Conservation (phyloP, 2,329 filamentous ascomycete species). For the Bimuria novae-zelandiae region DNA sequence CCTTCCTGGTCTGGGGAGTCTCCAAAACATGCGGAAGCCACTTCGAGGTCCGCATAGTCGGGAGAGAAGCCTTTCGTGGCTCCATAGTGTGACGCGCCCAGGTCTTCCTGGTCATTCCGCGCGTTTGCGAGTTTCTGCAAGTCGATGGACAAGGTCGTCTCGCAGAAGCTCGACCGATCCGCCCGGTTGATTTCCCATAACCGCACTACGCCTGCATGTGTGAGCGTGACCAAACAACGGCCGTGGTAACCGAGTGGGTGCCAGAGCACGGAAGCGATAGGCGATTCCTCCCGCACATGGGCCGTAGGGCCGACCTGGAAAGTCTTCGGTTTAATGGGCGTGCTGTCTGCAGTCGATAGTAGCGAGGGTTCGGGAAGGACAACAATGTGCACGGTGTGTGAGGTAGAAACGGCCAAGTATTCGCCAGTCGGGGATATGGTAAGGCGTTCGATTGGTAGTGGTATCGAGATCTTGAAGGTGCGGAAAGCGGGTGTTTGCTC, state of each 20-base stretch:
- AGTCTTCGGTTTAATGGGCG: constrained; percentile 77
- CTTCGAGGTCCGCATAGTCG: constrained; percentile 90
- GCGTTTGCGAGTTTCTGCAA: constrained; percentile 87
- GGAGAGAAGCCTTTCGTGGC: constrained; percentile 84
- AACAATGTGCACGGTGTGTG: constrained; percentile 85
- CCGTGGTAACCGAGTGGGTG: constrained; percentile 87
- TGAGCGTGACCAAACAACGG: constrained; percentile 83
- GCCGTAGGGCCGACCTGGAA: constrained; percentile 92
- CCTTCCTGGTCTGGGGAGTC: constrained; percentile 62
- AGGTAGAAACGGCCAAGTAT: constrained; percentile 82
- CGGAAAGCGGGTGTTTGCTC: constrained; percentile 33
- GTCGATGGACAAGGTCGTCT: constrained; percentile 82
- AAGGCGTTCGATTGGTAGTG: constrained; percentile 82
- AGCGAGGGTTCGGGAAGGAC: constrained; percentile 81
- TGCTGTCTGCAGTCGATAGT: constrained; percentile 69
- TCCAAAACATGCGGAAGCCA: constrained; percentile 88
- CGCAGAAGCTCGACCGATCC: constrained; percentile 85
- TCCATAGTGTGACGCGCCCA: constrained; percentile 73
- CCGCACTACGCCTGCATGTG: constrained; percentile 83
- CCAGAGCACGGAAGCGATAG: constrained; percentile 83
- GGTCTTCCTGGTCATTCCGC: constrained; percentile 79
- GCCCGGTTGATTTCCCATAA: constrained; percentile 88
- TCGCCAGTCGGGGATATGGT: constrained; percentile 80
- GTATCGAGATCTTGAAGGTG: constrained; percentile 74
- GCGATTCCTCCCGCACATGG: constrained; percentile 83